Evolutionary conservation across 805 yeast species (phyloP).

Genomic region (Alloascoidea hylecoeti): DNA sequence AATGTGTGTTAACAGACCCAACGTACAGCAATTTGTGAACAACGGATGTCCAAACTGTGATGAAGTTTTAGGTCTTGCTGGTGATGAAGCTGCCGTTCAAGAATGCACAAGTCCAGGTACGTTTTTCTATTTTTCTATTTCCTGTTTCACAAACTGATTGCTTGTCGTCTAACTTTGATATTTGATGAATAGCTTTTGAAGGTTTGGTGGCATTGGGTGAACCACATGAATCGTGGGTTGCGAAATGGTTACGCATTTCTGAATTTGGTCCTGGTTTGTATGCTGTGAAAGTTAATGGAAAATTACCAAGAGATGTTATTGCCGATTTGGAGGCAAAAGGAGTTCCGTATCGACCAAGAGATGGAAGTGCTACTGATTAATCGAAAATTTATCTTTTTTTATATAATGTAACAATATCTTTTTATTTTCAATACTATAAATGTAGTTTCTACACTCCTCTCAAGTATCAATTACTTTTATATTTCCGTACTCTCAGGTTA

Average conservation of each 20-base stretch:
- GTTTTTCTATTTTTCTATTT: slow-evolving; percentile 5
- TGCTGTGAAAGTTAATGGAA: slow-evolving; percentile 88
- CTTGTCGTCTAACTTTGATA: too few relatives aligned
- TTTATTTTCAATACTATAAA: too few relatives aligned
- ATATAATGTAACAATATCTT: neutral
- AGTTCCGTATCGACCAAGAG: slow-evolving; percentile 86
- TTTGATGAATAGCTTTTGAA: slow-evolving; percentile 43
- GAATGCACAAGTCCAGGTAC: slow-evolving; percentile 84
- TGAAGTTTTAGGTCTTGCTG: slow-evolving; percentile 60
- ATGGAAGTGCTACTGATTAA: slow-evolving; percentile 44
- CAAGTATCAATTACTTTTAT: too few relatives aligned
- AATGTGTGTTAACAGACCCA: neutral
- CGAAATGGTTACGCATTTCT: slow-evolving; percentile 88
- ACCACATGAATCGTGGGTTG: slow-evolving; percentile 80
- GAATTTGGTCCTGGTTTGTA: slow-evolving; percentile 81
- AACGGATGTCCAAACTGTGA: slow-evolving; percentile 97
- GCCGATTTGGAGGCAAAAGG: slow-evolving; percentile 60
- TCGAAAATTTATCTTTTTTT: neutral
- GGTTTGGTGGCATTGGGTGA: slow-evolving; percentile 87
- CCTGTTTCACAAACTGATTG: neutral
- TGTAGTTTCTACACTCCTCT: too few relatives aligned
- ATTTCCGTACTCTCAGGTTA: too few relatives aligned
- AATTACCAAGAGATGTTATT: slow-evolving; percentile 76
- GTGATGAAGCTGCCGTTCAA: slow-evolving; percentile 72
- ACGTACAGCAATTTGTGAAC: slow-evolving; percentile 43